These are phyloP conservation scores for Melanogaster broomeanus DNA, from an alignment of 768 basidiomycete genomes.

Conservation along the genomic window DNA sequence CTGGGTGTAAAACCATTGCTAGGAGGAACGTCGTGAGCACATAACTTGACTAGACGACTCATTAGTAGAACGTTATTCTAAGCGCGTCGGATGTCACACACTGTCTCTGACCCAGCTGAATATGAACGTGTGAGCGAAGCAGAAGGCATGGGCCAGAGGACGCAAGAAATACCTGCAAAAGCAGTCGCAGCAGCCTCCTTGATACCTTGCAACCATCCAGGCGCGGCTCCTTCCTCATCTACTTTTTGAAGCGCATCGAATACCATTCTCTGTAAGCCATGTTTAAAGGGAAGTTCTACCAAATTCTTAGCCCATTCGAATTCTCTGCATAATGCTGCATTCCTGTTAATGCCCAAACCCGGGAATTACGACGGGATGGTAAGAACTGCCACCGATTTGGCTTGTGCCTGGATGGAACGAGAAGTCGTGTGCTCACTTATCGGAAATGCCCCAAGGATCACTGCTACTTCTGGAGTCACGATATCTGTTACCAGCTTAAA, in stretches of 20 bases:
- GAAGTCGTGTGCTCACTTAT: slow-evolving; percentile 1
- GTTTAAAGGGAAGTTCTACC: slow-evolving; percentile 28
- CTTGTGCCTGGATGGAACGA: neutral
- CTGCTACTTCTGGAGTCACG: slow-evolving; percentile 10
- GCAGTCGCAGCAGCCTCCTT: slow-evolving; percentile 18
- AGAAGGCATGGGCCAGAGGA: neutral
- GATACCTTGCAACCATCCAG: slow-evolving; percentile 2
- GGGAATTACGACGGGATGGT: slow-evolving; percentile 20
- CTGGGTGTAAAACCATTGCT: slow-evolving; percentile 17
- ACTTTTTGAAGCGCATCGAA: slow-evolving; percentile 12
- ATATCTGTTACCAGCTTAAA: neutral
- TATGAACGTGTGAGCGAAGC: neutral
- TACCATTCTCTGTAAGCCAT: slow-evolving; percentile 26
- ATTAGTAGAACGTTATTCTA: neutral
- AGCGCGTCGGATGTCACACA: neutral
- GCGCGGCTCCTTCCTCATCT: neutral
- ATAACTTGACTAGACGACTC: slow-evolving; percentile 9
- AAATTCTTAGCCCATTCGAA: slow-evolving; percentile 10
- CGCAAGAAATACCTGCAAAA: slow-evolving; percentile 7
- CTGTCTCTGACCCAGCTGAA: slow-evolving; percentile 16
- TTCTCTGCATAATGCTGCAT: slow-evolving; percentile 3
- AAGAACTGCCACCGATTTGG: slow-evolving; percentile 10
- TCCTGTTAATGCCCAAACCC: slow-evolving; percentile 16
- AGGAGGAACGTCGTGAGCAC: slow-evolving; percentile 9
- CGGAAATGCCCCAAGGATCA: slow-evolving; percentile 14